A percentile compares a stretch with the other conserved stretches of the same genome.
Conservation (phyloP, 78 protist genomes). For the Chrysochromulina tobinii region DNA sequence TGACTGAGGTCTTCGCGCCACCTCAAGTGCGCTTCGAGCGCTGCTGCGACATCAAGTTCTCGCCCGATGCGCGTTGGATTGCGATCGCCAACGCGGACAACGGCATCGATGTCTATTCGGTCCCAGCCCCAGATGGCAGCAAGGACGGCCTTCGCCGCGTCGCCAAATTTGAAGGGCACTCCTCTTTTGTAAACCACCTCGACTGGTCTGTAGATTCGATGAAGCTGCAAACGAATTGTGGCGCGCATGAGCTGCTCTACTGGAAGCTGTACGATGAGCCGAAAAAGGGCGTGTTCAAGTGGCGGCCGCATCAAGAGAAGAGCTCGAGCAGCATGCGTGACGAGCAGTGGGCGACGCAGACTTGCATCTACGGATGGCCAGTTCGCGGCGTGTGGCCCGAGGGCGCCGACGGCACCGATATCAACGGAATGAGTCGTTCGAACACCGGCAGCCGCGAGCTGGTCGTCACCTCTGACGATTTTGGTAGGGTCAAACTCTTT, state of each 20-base stretch:
- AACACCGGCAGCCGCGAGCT: neutral
- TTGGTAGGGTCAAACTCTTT: conserved; percentile 55
- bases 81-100: conserved; percentile 44
- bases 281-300: neutral
- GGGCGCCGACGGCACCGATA: conserved; percentile 36
- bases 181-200: neutral
- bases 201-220: conserved; percentile 44
- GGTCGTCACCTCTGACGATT: conserved; percentile 69
- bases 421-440: conserved; percentile 18
- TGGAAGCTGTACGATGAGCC: neutral
- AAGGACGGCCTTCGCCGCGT: neutral
- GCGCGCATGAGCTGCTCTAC: conserved; percentile 44
- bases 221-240: neutral
- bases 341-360: conserved; percentile 25
- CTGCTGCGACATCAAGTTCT: conserved; percentile 23
- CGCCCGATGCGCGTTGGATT: conserved; percentile 29
- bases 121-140: neutral
- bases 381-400: conserved; percentile 17
- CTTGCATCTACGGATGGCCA: neutral
- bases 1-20: neutral
- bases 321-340: neutral
- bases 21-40: neutral
- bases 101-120: neutral
- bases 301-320: neutral
- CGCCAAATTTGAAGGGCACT: neutral